Percentiles rank a stretch among this genome's conserved stretches.
phyloP scores from a whole-genome alignment of 306 rosid genomes.

The Prunus armeniaca region DNA sequence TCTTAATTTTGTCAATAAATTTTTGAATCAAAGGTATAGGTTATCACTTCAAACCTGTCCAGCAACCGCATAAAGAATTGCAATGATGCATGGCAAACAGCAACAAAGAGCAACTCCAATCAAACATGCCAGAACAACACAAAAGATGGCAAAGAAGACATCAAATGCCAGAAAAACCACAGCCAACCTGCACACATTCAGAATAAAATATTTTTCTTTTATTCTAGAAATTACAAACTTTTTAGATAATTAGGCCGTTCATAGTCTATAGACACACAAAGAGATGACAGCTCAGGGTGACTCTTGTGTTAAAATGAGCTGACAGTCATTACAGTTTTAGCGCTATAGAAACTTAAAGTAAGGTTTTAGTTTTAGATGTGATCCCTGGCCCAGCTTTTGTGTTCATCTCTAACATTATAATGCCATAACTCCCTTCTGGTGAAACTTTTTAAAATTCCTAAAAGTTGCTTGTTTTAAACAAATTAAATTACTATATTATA shows the following conservation, averaged over 20 bases:
- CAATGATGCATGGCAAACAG: slow-evolving; percentile 98
- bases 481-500: neutral
- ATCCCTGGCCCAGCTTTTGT: neutral
- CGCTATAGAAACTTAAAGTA: neutral
- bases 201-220: slow-evolving; percentile 23
- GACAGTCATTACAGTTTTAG: neutral
- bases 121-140: slow-evolving; percentile 97
- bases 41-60: slow-evolving; percentile 68
- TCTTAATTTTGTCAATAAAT: neutral
- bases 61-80: slow-evolving; percentile 90
- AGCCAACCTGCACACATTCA: slow-evolving; percentile 74
- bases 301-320: neutral
- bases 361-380: neutral
- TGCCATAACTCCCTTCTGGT: neutral
- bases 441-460: neutral
- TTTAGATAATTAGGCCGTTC: neutral
- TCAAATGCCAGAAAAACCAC: slow-evolving; percentile 96
- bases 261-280: neutral
- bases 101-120: slow-evolving; percentile 97
- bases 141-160: slow-evolving; percentile 92
- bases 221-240: neutral
- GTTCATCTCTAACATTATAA: neutral
- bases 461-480: neutral
- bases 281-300: slow-evolving; percentile 2
- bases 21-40: slow-evolving; percentile 10